Evolutionary conservation across 2,329 filamentous ascomycete genomes (phyloP).

Genomic region (Fusarium tricinctum): DNA sequence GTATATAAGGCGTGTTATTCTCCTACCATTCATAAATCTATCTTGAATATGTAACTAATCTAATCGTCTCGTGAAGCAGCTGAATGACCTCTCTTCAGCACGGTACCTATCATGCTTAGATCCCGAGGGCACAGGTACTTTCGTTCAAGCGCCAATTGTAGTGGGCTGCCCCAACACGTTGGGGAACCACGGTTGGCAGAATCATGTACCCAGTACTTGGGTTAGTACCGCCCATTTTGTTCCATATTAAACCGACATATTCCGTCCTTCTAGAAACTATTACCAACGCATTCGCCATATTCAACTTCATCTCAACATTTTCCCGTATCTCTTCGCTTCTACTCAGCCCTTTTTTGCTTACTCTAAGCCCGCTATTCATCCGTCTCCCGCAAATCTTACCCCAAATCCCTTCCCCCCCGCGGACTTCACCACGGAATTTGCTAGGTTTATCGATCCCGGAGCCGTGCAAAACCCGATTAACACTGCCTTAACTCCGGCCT

Average conservation of each 20-base stretch:
- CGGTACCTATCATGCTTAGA: neutral
- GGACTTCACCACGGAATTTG: slow-evolving; percentile 6
- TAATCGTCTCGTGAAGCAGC: neutral
- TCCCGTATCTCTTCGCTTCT: neutral
- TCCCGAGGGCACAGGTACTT: slow-evolving; percentile 8
- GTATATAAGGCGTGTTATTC: neutral
- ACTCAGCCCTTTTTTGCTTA: slow-evolving; percentile 8
- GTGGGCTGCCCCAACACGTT: slow-evolving; percentile 48
- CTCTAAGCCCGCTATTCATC: slow-evolving; percentile 13
- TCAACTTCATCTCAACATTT: slow-evolving; percentile 6
- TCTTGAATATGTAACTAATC: neutral
- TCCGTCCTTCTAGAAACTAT: slow-evolving; percentile 22
- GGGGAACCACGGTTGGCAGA: slow-evolving; percentile 37
- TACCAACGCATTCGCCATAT: neutral
- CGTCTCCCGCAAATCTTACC: too few species aligned
- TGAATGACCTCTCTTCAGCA: neutral
- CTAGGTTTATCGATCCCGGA: slow-evolving; percentile 23
- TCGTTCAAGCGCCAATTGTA: slow-evolving; percentile 45
- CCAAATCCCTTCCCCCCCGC: slow-evolving; percentile 31
- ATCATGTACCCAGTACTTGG: slow-evolving; percentile 24
- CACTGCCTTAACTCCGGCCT: slow-evolving; percentile 47
- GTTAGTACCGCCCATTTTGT: neutral
- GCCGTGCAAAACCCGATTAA: slow-evolving; percentile 43
- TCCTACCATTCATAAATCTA: neutral
- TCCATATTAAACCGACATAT: slow-evolving; percentile 47